phyloP scores from a whole-genome alignment of 306 rosid genomes.

The Carpinus viminea region DNA sequence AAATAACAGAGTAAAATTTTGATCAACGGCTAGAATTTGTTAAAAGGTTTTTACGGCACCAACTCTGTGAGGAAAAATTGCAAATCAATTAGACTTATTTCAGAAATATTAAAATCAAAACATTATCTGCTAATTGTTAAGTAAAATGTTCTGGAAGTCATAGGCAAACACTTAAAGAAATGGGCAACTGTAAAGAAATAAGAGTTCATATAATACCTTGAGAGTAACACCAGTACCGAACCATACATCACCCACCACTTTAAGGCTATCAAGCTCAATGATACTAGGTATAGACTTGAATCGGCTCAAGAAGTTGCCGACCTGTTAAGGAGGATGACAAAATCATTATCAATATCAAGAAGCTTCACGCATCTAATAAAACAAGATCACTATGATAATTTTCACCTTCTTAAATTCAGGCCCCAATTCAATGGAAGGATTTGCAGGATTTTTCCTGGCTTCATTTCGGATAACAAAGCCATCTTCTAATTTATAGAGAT shows the following conservation, averaged over 20 bases:
- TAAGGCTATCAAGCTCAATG: slow-evolving; percentile 79
- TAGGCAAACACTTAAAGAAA: not conserved
- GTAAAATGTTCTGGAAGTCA: not conserved
- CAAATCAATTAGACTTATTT: not conserved
- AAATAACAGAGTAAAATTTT: not conserved
- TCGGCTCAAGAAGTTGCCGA: slow-evolving; percentile 73
- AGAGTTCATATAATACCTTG: slow-evolving; percentile 57
- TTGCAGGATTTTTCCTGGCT: slow-evolving; percentile 73
- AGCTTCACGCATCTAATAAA: slow-evolving; percentile 16
- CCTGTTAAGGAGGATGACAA: slow-evolving; percentile 45
- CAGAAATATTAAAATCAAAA: not conserved
- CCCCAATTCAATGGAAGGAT: slow-evolving; percentile 95
- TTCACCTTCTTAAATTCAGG: slow-evolving; percentile 94
- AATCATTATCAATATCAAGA: slow-evolving; percentile 23
- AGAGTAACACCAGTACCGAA: slow-evolving; percentile 77
- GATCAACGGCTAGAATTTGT: not conserved
- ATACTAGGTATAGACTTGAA: slow-evolving; percentile 96
- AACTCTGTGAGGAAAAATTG: not conserved
- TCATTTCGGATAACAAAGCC: slow-evolving; percentile 70
- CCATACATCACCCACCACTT: slow-evolving; percentile 92
- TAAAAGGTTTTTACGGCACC: not conserved
- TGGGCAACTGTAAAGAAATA: not conserved
- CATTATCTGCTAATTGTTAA: not conserved
- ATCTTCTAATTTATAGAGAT: slow-evolving; percentile 76
- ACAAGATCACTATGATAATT: slow-evolving; percentile 9